Percentiles rank a stretch among this genome's conserved stretches.
Conservation (phyloP, 169 alveolate genomes). For the Fabrea salina region DNA sequence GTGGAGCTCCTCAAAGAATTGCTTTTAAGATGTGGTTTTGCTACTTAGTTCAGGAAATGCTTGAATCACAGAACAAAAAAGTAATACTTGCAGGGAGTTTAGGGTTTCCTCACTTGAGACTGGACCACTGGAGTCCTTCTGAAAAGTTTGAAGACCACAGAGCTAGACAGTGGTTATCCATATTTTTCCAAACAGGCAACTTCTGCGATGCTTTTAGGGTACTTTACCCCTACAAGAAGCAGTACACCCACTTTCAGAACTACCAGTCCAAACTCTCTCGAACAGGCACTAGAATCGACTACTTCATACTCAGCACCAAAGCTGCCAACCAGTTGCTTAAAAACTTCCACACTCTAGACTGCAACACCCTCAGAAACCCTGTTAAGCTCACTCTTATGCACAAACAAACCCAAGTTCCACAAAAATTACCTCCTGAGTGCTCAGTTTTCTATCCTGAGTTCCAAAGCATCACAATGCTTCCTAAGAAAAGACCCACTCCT, state of each 20-base stretch:
- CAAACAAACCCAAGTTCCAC: neutral
- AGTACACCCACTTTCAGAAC: neutral
- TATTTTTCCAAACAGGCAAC: neutral
- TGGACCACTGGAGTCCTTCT: slow-evolving; percentile 7
- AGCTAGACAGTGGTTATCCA: slow-evolving; percentile 9
- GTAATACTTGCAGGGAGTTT: slow-evolving; percentile 4
- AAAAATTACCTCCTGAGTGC: neutral
- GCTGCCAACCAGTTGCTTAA: neutral
- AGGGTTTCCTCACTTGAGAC: neutral
- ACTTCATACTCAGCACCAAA: neutral
- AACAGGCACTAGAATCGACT: neutral
- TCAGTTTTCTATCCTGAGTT: neutral
- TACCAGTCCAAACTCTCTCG: neutral
- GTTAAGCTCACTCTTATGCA: neutral
- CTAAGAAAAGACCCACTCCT: neutral
- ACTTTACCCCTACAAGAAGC: neutral
- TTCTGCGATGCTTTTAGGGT: neutral
- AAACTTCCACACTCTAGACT: neutral
- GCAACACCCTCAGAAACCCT: neutral
- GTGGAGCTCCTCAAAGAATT: neutral
- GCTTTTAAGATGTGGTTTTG: slow-evolving; percentile 13
- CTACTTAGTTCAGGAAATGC: neutral
- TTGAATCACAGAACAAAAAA: neutral
- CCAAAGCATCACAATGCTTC: too few relatives aligned
- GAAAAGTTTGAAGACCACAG: neutral